Evolutionary conservation across 2,329 filamentous ascomycete genomes (phyloP).

Genomic region (Colletotrichum lentis): DNA sequence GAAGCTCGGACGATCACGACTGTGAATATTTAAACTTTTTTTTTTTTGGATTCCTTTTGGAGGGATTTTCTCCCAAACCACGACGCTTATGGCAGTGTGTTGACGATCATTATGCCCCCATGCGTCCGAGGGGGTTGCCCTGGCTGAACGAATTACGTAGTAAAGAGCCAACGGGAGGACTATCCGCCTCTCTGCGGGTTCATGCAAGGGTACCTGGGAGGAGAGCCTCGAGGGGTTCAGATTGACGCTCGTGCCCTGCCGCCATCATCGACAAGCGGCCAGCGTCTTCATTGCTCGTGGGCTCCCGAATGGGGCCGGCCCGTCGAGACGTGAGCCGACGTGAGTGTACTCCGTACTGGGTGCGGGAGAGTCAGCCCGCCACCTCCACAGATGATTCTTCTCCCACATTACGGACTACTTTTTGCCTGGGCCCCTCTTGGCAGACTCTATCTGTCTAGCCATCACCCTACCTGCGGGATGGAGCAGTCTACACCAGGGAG

Average conservation of each 20-base stretch:
- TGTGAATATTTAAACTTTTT: not conserved
- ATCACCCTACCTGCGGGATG: constrained; percentile 10
- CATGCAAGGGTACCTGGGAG: constrained; percentile 16
- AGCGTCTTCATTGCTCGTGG: too few species aligned
- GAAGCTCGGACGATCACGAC: constrained; percentile 15
- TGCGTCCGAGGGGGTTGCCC: constrained; percentile 8
- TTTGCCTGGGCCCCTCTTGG: constrained; percentile 20
- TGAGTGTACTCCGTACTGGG: too few species aligned
- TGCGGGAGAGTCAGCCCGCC: not conserved
- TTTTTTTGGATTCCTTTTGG: too few species aligned
- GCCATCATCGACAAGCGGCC: too few species aligned
- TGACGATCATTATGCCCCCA: constrained; percentile 8
- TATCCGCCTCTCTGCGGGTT: not conserved
- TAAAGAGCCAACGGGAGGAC: not conserved
- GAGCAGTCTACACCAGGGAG: constrained; percentile 18
- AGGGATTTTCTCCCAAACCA: not conserved
- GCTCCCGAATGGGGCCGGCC: too few species aligned
- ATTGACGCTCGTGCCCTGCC: constrained; percentile 1
- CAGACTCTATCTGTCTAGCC: constrained; percentile 18
- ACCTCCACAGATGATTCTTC: constrained; percentile 7
- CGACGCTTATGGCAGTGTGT: not conserved
- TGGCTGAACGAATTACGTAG: too few species aligned
- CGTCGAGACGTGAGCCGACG: too few species aligned
- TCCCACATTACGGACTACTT: constrained; percentile 22
- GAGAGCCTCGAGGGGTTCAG: constrained; percentile 15